These are phyloP conservation scores for Mayamaea pseudoterrestris DNA, from an alignment of 108 stramenopile genomes.

Conservation along the genomic window DNA sequence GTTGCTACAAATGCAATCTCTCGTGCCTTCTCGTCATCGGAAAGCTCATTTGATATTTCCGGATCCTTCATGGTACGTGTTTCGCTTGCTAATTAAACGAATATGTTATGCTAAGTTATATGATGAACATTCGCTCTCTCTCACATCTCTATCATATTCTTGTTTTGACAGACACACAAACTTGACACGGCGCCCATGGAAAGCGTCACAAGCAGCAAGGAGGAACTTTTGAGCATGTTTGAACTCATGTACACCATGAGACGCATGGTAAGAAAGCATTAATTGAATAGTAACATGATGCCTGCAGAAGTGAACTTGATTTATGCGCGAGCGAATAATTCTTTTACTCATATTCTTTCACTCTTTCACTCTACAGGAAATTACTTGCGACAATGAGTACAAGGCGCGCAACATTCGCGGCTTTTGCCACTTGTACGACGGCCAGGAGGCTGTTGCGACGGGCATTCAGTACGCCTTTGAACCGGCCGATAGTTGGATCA, in stretches of 20 bases:
- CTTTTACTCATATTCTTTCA: too few species aligned
- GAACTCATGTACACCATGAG: conserved; percentile 99
- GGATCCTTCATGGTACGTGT: neutral
- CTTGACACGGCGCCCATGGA: conserved; percentile 55
- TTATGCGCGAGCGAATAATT: too few species aligned
- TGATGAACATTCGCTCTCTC: conserved; percentile 2
- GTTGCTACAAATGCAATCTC: neutral
- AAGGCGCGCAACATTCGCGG: conserved; percentile 97
- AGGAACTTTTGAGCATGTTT: conserved; percentile 87
- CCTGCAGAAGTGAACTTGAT: too few species aligned
- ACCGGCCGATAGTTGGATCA: conserved; percentile 90
- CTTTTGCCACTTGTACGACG: conserved; percentile 99
- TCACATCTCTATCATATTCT: neutral
- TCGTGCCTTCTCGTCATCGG: neutral
- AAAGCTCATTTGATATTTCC: neutral
- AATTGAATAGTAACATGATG: too few species aligned
- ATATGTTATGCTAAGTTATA: conserved; percentile 2
- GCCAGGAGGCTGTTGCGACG: conserved; percentile 97
- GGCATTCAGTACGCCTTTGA: conserved; percentile 87
- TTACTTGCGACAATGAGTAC: conserved; percentile 99
- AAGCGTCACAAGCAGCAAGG: conserved; percentile 72
- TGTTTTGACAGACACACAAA: conserved; percentile 46
- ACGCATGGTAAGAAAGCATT: too few species aligned
- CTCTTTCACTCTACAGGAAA: too few species aligned
- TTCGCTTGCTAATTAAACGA: neutral